Percentiles rank a stretch among this genome's conserved stretches.
Evolutionary conservation across 345 rosid genomes (phyloP).

Genomic region (Populus tremula): DNA sequence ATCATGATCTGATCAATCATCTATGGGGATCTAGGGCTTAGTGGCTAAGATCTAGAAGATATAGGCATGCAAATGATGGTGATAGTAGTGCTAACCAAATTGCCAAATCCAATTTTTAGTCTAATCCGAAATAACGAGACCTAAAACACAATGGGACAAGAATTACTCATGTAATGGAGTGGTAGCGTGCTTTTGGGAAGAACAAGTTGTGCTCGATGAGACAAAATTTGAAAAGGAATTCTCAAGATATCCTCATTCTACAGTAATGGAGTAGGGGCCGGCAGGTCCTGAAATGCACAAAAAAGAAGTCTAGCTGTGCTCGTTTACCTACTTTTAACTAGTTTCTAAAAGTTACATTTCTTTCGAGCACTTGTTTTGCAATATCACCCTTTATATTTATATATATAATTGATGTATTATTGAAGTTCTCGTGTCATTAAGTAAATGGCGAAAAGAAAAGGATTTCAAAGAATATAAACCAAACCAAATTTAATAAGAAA

Average conservation of each 20-base stretch:
- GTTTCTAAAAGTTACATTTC: not conserved
- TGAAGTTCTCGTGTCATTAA: too few relatives aligned
- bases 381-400: too few relatives aligned
- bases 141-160: not conserved
- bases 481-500: too few relatives aligned
- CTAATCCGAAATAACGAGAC: not conserved
- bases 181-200: not conserved
- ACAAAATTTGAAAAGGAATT: not conserved
- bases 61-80: not conserved
- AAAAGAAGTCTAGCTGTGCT: not conserved
- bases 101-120: conserved; percentile 9
- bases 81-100: not conserved
- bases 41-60: not conserved
- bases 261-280: not conserved
- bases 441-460: too few relatives aligned
- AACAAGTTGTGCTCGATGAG: not conserved
- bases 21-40: not conserved
- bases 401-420: too few relatives aligned
- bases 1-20: conserved; percentile 5
- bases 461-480: too few relatives aligned
- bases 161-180: not conserved
- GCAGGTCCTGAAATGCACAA: not conserved
- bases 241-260: not conserved
- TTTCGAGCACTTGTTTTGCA: not conserved
- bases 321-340: not conserved